Conservation (phyloP, 1,139 yeast genomes). For the Geotrichum restrictum region DNA sequence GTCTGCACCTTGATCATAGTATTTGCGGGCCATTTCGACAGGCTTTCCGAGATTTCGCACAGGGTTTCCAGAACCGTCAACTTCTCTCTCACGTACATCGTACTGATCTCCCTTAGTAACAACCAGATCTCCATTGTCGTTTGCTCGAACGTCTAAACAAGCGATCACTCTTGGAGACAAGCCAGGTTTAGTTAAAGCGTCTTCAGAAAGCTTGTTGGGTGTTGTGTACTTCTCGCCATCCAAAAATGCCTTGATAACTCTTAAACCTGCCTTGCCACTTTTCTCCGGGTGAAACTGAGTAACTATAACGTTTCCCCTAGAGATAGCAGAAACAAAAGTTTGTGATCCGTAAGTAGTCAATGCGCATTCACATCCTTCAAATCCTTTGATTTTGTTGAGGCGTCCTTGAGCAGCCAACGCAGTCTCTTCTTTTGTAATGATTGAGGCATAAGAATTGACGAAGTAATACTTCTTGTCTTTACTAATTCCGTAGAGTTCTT, state of each 20-base stretch:
- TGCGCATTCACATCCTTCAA: conserved; percentile 77
- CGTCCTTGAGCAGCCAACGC: conserved; percentile 14
- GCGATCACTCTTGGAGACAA: conserved; percentile 89
- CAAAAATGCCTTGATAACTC: conserved; percentile 68
- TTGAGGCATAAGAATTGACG: conserved; percentile 89
- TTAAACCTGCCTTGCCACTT: conserved; percentile 84
- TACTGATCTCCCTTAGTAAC: conserved; percentile 98
- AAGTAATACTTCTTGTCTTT: conserved; percentile 74
- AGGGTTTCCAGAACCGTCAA: conserved; percentile 43
- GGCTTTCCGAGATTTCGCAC: conserved; percentile 95
- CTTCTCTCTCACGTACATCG: conserved; percentile 76
- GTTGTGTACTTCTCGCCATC: conserved; percentile 40
- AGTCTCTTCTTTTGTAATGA: conserved; percentile 42
- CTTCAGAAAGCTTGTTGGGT: not conserved
- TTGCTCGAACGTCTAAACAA: conserved; percentile 91
- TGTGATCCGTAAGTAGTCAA: conserved; percentile 73
- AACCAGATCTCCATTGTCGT: conserved; percentile 89
- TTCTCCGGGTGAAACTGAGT: conserved; percentile 98
- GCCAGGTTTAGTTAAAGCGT: conserved; percentile 44
- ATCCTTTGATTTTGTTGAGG: conserved; percentile 29
- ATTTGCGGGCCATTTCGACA: conserved; percentile 83
- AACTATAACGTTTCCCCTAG: conserved; percentile 75
- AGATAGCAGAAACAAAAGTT: conserved; percentile 76
- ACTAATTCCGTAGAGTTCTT: conserved; percentile 58
- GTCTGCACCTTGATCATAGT: conserved; percentile 92